Conservation (phyloP, 805 yeast species). For the Cyberlindnera lachancei region DNA sequence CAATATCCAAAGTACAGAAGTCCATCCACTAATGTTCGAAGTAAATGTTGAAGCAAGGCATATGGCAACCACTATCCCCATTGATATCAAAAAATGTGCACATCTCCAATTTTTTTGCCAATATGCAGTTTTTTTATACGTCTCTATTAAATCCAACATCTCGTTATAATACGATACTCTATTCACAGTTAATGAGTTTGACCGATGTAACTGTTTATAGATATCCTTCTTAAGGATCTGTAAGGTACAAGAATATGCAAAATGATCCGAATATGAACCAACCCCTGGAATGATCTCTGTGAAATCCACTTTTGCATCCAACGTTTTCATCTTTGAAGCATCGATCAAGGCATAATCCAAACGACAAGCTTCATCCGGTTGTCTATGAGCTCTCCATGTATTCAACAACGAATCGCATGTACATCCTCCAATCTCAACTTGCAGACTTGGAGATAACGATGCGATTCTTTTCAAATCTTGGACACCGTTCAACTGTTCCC, state of each 20-base stretch:
- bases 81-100: slow-evolving; percentile 52
- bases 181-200: slow-evolving; percentile 2
- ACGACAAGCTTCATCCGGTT: slow-evolving; percentile 50
- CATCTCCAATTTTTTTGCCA: slow-evolving; percentile 62
- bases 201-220: slow-evolving; percentile 1
- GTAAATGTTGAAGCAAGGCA: slow-evolving; percentile 54
- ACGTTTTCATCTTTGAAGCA: slow-evolving; percentile 39
- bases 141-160: slow-evolving; percentile 37
- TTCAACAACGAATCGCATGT: slow-evolving; percentile 87
- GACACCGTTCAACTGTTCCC: slow-evolving; percentile 62
- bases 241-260: slow-evolving; percentile 58
- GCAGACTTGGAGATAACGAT: slow-evolving; percentile 46
- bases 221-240: slow-evolving; percentile 17
- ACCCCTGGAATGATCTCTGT: slow-evolving; percentile 58
- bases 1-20: slow-evolving; percentile 58
- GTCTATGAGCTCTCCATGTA: slow-evolving; percentile 60
- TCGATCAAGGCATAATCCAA: slow-evolving; percentile 86
- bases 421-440: slow-evolving; percentile 66
- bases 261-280: slow-evolving; percentile 88
- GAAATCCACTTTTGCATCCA: slow-evolving; percentile 65
- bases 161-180: slow-evolving; percentile 33
- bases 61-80: slow-evolving; percentile 44
- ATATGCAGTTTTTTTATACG: slow-evolving; percentile 44
- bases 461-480: slow-evolving; percentile 36
- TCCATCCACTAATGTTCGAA: slow-evolving; percentile 46